A percentile compares a stretch with the other conserved stretches of the same genome.
phyloP scores from a whole-genome alignment of 164 flowering plant genomes.

The Vitis amurensis region DNA sequence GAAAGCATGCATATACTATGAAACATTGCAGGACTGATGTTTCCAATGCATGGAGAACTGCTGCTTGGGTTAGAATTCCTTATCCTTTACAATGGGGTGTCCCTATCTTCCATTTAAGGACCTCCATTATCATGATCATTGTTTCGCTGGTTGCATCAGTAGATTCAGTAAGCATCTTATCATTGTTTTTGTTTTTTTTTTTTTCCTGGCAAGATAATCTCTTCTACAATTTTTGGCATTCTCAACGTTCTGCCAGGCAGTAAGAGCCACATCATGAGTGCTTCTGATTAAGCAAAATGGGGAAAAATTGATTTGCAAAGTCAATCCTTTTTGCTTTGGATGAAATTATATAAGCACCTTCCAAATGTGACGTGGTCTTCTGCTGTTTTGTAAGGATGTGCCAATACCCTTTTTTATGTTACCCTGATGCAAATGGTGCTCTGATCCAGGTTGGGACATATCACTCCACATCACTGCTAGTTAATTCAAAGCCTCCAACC shows the following conservation, averaged over 20 bases:
- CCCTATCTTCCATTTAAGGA: constrained; percentile 73
- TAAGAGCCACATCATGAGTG: no score
- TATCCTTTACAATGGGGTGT: constrained; percentile 97
- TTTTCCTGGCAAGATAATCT: no score
- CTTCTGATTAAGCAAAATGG: no score
- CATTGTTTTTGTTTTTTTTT: not conserved
- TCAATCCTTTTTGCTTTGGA: not conserved
- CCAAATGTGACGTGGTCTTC: not conserved
- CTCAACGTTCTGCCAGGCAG: no score
- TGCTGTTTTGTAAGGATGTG: not conserved
- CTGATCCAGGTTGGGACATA: constrained; percentile 75
- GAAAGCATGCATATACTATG: constrained; percentile 83
- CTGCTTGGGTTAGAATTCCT: constrained; percentile 85
- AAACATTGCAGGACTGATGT: constrained; percentile 90
- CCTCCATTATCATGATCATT: constrained; percentile 75
- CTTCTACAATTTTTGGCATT: no score
- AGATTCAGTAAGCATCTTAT: constrained; percentile 70
- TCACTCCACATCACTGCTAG: constrained; percentile 60
- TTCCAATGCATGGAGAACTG: constrained; percentile 77
- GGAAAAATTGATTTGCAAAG: not conserved
- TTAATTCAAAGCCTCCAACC: constrained; percentile 70
- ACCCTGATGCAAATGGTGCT: constrained; percentile 6
- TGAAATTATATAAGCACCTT: constrained; percentile 1
- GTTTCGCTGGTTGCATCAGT: constrained; percentile 74
- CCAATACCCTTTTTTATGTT: not conserved